A percentile compares a stretch with the other conserved stretches of the same genome.
phyloP scores from a whole-genome alignment of 2,329 filamentous ascomycete species.

The Paecilomyces fulvus region DNA sequence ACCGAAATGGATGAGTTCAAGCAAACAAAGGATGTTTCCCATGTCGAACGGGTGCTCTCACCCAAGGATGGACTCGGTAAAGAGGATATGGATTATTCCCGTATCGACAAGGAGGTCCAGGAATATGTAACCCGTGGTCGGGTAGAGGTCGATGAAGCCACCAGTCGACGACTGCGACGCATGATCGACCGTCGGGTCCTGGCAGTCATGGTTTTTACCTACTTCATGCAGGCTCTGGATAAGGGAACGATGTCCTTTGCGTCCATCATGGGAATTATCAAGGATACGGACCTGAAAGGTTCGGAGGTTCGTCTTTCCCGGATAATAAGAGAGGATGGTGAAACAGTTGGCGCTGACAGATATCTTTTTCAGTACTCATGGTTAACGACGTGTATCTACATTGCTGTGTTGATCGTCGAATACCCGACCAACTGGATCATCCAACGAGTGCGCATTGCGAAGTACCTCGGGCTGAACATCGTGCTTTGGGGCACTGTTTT shows the following conservation, averaged over 20 bases:
- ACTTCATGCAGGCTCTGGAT: constrained; percentile 54
- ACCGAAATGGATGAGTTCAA: constrained; percentile 1
- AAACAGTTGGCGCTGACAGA: not conserved
- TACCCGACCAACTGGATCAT: constrained; percentile 63
- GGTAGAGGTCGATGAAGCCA: constrained; percentile 51
- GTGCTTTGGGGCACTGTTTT: constrained; percentile 55
- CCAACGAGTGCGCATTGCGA: constrained; percentile 57
- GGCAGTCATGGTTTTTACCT: constrained; percentile 62
- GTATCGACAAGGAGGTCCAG: constrained; percentile 62
- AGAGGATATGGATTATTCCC: constrained; percentile 47
- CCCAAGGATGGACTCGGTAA: constrained; percentile 38
- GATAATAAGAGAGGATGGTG: not conserved
- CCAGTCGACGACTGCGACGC: constrained; percentile 52
- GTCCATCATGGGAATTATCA: constrained; percentile 33
- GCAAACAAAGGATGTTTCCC: constrained; percentile 26
- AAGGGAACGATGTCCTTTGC: constrained; percentile 35
- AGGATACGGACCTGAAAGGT: constrained; percentile 40
- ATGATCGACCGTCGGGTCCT: constrained; percentile 62
- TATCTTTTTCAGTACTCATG: constrained; percentile 54
- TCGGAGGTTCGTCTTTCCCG: constrained; percentile 11
- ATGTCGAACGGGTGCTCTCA: constrained; percentile 44
- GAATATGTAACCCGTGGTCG: constrained; percentile 54
- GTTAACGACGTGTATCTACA: constrained; percentile 68
- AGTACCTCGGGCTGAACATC: constrained; percentile 57
- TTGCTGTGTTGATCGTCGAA: constrained; percentile 61